A percentile compares a stretch with the other conserved stretches of the same genome.
These are phyloP conservation scores for Pelargonium australe DNA, from an alignment of 441 rosid genomes.

Conservation along the genomic window DNA sequence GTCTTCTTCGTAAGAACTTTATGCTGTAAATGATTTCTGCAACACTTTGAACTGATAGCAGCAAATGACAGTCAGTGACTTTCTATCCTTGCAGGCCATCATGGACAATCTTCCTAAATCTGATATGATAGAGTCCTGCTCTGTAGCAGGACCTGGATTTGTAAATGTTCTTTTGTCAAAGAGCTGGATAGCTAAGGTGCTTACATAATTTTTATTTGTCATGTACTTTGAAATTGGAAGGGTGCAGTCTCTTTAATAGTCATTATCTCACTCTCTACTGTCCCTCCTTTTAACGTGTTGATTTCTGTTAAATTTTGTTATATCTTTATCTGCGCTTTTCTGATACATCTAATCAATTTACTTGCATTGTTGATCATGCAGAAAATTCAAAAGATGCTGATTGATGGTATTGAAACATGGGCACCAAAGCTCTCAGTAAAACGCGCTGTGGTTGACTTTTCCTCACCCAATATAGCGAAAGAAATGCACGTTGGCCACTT, in stretches of 20 bases:
- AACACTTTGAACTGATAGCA: conserved; percentile 4
- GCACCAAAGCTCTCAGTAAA: conserved; percentile 53
- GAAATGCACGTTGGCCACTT: conserved; percentile 98
- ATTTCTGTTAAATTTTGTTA: not conserved
- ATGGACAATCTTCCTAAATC: conserved; percentile 54
- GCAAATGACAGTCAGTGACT: conserved; percentile 13
- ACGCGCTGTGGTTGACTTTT: conserved; percentile 83
- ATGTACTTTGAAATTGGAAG: not conserved
- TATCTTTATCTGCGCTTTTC: not conserved
- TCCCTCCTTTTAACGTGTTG: not conserved
- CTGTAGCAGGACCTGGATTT: conserved; percentile 82
- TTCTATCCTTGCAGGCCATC: conserved; percentile 44
- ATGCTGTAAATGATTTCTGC: not conserved
- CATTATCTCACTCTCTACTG: not conserved
- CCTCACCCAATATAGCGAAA: conserved; percentile 94
- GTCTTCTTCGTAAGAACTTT: not conserved
- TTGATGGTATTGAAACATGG: conserved; percentile 69
- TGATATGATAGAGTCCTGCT: conserved; percentile 71
- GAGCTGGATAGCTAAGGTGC: conserved; percentile 79
- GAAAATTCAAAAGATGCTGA: conserved; percentile 76
- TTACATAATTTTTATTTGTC: not conserved
- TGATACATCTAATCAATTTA: not conserved
- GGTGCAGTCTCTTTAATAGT: not conserved
- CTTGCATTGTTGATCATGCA: conserved; percentile 28
- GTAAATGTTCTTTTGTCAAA: conserved; percentile 62